Percentiles rank a stretch among this genome's conserved stretches.
Conservation (phyloP, 225 moss, liverwort and hornwort species). For the Bryum argenteum region DNA sequence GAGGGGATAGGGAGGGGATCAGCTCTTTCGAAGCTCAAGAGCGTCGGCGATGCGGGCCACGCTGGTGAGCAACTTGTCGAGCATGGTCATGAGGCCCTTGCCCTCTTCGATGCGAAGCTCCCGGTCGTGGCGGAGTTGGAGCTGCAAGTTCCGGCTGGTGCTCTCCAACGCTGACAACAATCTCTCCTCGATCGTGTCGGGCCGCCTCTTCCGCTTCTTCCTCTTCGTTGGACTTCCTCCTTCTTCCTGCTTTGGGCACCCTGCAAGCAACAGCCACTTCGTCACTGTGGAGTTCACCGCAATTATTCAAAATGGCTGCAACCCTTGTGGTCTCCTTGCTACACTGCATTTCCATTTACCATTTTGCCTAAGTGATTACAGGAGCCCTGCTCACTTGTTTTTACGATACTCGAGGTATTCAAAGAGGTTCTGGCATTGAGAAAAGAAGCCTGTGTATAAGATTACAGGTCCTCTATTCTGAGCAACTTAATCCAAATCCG, state of each 20-base stretch:
- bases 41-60: constrained; percentile 62
- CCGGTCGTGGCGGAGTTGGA: constrained; percentile 58
- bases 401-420: not conserved
- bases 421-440: constrained; percentile 3
- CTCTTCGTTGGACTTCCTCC: constrained; percentile 34
- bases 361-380: no score
- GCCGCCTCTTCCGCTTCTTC: constrained; percentile 55
- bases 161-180: constrained; percentile 54
- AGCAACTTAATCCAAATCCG: not conserved
- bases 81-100: constrained; percentile 48
- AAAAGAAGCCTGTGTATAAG: not conserved
- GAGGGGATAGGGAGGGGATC: no score
- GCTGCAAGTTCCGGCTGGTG: constrained; percentile 52
- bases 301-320: not conserved
- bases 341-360: not conserved
- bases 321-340: not conserved
- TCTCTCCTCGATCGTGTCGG: constrained; percentile 54
- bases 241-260: constrained; percentile 53
- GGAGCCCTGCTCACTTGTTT: no score
- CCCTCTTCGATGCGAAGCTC: constrained; percentile 68
- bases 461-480: not conserved
- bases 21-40: constrained; percentile 50
- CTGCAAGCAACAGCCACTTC: constrained; percentile 28
- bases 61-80: constrained; percentile 51
- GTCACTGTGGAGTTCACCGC: not conserved